These are phyloP conservation scores for Boletus sensibilis DNA, from an alignment of 768 basidiomycete species.

Conservation along the genomic window DNA sequence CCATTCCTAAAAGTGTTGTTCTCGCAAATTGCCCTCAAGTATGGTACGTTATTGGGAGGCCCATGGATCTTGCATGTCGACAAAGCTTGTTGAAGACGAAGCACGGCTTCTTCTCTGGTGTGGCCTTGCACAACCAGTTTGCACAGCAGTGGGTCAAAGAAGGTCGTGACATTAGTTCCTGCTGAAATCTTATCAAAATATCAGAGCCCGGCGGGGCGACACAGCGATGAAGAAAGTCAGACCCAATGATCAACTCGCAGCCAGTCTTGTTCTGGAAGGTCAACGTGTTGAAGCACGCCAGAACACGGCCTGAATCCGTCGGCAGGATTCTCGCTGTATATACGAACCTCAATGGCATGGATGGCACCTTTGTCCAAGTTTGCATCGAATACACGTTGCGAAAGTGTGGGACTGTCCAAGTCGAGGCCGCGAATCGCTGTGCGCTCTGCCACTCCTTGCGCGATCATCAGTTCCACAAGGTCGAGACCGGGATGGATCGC, in stretches of 20 bases:
- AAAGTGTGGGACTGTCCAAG: constrained; percentile 29
- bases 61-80: constrained; percentile 46
- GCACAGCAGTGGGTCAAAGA: constrained; percentile 57
- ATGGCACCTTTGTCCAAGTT: constrained; percentile 13
- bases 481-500: constrained; percentile 53
- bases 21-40: constrained; percentile 45
- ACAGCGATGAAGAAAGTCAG: constrained; percentile 12
- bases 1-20: constrained; percentile 42
- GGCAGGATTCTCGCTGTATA: constrained; percentile 64
- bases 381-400: constrained; percentile 39
- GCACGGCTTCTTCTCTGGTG: constrained; percentile 46
- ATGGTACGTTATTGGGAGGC: constrained; percentile 59
- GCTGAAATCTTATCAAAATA: constrained; percentile 40
- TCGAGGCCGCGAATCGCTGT: constrained; percentile 12
- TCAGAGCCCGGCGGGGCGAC: not conserved
- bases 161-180: constrained; percentile 49
- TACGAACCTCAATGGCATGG: constrained; percentile 55
- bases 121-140: constrained; percentile 57
- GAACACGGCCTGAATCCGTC: constrained; percentile 57
- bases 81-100: constrained; percentile 41
- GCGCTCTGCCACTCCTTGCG: constrained; percentile 48
- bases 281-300: constrained; percentile 59
- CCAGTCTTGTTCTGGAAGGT: constrained; percentile 45
- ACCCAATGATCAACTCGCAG: constrained; percentile 64
- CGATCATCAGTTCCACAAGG: constrained; percentile 63